Evolutionary conservation across 257 asterid genomes (phyloP), one percentile per base, ranked within the genome.

Genomic region (Linaria vulgaris): DNA sequence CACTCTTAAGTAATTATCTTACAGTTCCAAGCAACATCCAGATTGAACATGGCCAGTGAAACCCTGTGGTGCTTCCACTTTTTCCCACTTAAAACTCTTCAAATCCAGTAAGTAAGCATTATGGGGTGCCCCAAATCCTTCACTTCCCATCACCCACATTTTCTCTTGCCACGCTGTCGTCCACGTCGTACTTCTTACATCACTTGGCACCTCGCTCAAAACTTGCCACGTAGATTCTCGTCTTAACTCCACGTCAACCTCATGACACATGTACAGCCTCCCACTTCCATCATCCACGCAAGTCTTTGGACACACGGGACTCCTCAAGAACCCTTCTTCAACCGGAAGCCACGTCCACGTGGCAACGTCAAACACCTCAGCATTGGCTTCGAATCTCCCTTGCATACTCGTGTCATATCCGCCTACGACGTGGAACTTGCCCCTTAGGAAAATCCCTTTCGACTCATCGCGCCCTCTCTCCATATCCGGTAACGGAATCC

Each of bases 21-120:
- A 88, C 68, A 89, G 51, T 69, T 86, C 88, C 46, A 89, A 54
- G 69, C 76, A 84, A 61, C 90, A 85, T 45, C 87, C 97, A 0
- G 91, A 78, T 70, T 80, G 91, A 71, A 87, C 90, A 67, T 87
- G 88, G 17, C 94, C 94, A 12, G 72, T 73, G 55, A 83, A 86
- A 1, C 41, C 77, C 27, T 68, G 80, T n/a, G 63, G 69, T 19
- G 59, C 69, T 31, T 70, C 80, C 24, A 83, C 76, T 57, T 54
- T 60, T 12, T 83, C 80, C 95, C 91, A 87, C 72, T 58, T 74
- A 17, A 61, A 17, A 10, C 54, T 76, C 70, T 68, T 48, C 69
- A 75, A 37, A 70, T 90, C 92, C 78, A 84, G 52, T 38, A 70
- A 30, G 69, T 41, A 82, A 1, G 71, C 68, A 30, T 60, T 69